Base-by-base conservation (phyloP, 2,329 filamentous ascomycete species). In the Aspergillus costaricaensis region DNA sequence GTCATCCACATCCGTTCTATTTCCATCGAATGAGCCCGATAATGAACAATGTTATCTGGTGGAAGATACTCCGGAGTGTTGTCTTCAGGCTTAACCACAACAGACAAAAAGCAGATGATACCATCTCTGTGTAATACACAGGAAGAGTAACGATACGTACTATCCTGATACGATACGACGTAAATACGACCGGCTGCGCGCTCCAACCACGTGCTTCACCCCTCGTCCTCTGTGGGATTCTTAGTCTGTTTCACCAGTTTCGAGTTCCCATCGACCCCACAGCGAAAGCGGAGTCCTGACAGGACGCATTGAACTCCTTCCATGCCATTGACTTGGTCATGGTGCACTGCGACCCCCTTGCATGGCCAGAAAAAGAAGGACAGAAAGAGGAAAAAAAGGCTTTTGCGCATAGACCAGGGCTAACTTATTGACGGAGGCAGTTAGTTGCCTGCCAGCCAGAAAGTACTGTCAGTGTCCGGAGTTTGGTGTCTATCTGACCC, bases 171-270 rank as follows among this genome's bases (percentile, higher is more conserved):
- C 9, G 7, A 39, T 55, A 55, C 53, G n/a, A 5, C 2, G 25
- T 21, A 27, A 30, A 32, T 15, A 39, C 52, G n/a, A 14, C 38
- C 21, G 52, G 15, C 14, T 55, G 25, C 52, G 23, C 39, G 39
- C 53, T 41, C 25, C 53, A 55, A 30, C 53, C 53, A 55, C 53
- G 53, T 55, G 53, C 53, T 55, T 36, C 25, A 14, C 53, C 25
- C 39, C 19, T 55, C 39, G 30, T 21, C 23, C 43, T 32, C 43
- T 32, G 53, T 55, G 41, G 53, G 53, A 55, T 44, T 32, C 53
- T 55, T 55, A 55, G 43, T 30, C 27, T 43, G 53, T 55, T 55
- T 55, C 53, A 55, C 53, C 53, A 55, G 43, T 43, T 47, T 43
- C 39, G 25, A 44, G 39, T 47, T 19, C 21, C 39, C 52, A 55